A percentile compares a stretch with the other conserved stretches of the same genome.
Evolutionary conservation across 805 yeast species (phyloP).

Genomic region (Priceomyces medius): DNA sequence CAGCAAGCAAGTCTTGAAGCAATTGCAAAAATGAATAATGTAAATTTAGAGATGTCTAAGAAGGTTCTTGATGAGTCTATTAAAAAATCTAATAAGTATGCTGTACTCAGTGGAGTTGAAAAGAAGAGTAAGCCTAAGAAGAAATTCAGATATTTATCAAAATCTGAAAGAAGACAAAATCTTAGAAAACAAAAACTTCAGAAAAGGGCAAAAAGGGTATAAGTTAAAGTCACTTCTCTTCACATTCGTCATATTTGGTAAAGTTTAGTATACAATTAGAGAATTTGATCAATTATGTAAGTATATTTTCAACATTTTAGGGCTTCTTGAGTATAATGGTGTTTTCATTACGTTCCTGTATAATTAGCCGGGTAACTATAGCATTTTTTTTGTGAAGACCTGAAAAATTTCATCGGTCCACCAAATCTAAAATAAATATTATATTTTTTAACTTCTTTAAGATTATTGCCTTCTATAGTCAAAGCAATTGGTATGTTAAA

Average conservation of each 20-base stretch:
- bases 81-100: constrained; percentile 79
- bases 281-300: no score
- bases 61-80: constrained; percentile 73
- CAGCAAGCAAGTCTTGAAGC: constrained; percentile 37
- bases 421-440: not conserved
- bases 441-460: no score
- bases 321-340: not conserved
- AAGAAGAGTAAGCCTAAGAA: constrained; percentile 35
- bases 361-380: not conserved
- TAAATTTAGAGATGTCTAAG: constrained; percentile 65
- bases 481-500: not conserved
- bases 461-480: not conserved
- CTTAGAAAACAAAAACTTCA: constrained; percentile 34
- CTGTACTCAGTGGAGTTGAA: constrained; percentile 56
- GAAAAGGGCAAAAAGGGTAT: constrained; percentile 7
- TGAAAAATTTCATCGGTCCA: not conserved
- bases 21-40: constrained; percentile 64
- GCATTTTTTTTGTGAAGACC: not conserved
- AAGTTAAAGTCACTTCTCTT: not conserved
- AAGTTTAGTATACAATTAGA: no score
- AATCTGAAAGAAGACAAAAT: constrained; percentile 65
- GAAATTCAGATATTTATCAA: constrained; percentile 85
- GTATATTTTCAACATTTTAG: no score
- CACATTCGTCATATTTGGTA: no score
- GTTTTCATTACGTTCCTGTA: not conserved